Conservation (phyloP, 306 rosid genomes). For the Morella rubra region DNA sequence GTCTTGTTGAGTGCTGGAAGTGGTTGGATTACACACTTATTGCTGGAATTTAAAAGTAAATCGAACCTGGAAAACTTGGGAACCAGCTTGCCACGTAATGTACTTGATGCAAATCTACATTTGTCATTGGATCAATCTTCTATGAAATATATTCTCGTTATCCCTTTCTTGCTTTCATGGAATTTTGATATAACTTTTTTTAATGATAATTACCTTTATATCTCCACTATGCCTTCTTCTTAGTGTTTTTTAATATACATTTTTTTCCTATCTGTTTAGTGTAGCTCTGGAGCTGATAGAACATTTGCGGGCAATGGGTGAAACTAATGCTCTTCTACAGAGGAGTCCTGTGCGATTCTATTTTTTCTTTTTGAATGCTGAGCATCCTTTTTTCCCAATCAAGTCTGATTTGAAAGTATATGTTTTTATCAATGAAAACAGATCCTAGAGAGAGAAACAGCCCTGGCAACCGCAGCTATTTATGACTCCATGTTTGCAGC, state of each 20-base stretch:
- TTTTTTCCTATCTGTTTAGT: slow-evolving; percentile 22
- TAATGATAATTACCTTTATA: slow-evolving; percentile 9
- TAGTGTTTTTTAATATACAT: slow-evolving; percentile 8
- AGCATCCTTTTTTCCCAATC: slow-evolving; percentile 18
- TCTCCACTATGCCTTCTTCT: slow-evolving; percentile 6
- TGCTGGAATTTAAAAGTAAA: background rate
- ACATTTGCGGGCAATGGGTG: slow-evolving; percentile 93
- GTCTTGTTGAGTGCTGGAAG: background rate
- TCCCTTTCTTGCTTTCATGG: background rate
- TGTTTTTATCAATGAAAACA: slow-evolving; percentile 33
- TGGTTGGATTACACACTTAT: background rate
- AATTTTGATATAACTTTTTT: background rate
- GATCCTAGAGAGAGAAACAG: slow-evolving; percentile 82
- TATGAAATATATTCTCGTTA: background rate
- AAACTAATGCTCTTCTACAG: slow-evolving; percentile 82
- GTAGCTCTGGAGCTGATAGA: slow-evolving; percentile 89
- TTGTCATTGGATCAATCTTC: background rate
- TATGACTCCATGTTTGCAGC: slow-evolving; percentile 90
- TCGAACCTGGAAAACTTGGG: background rate
- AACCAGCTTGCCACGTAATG: background rate
- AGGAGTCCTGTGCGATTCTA: slow-evolving; percentile 57
- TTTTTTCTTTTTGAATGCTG: slow-evolving; percentile 7
- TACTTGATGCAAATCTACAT: background rate
- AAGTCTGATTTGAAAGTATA: slow-evolving; percentile 12
- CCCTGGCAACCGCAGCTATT: slow-evolving; percentile 91